Base-by-base conservation (phyloP, 257 asterid genomes). In the Fraxinus cuspidata region DNA sequence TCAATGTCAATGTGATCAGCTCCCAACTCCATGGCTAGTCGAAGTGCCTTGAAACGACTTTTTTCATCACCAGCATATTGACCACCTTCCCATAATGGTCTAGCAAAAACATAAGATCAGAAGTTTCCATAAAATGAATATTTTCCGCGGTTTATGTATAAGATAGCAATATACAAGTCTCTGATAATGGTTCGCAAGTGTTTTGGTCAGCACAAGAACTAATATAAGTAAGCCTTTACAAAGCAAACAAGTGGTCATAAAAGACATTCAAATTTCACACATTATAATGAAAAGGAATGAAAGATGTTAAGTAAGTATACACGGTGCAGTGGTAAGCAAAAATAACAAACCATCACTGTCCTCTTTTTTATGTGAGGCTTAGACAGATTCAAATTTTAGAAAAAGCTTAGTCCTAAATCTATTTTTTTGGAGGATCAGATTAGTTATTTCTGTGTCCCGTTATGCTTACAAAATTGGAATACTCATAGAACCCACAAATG, bases 71-170 rank as follows among this genome's bases (percentile, higher is more conserved):
- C 99, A 79, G 81, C 89, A 78, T 95, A 95, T 75, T 83, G 84
- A 81, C 99, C 99, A 81, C 99, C 99, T 88, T 95, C 99, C 99
- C 99, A 95, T 34, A 53, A 81, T 32, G 99, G 99, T 86, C 99
- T 96, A 80, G 63, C 27, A 67, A 31, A 77, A 77, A 27, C 47
- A 85, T 44, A 25, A 74, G 47, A 70, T 69, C 77, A 75, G 73
- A 63, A 63, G 47, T 40, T 37, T 76, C 69, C 40, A 42, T 19
- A 31, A 80, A 74, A 65, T 73, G 72, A 63, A 78, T 34, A 56
- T 60, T 42, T 67, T 58, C 65, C 35, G 15, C 6, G 47, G 63
- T 16, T 64, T 38, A 58, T 42, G 64, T 71, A 66, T 47, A 73
- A 28, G 74, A 53, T 19, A n/a, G 10, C 66, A 21, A 56, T 21